Conservation (phyloP, 768 basidiomycete genomes). For the Cubamyces sp. region DNA sequence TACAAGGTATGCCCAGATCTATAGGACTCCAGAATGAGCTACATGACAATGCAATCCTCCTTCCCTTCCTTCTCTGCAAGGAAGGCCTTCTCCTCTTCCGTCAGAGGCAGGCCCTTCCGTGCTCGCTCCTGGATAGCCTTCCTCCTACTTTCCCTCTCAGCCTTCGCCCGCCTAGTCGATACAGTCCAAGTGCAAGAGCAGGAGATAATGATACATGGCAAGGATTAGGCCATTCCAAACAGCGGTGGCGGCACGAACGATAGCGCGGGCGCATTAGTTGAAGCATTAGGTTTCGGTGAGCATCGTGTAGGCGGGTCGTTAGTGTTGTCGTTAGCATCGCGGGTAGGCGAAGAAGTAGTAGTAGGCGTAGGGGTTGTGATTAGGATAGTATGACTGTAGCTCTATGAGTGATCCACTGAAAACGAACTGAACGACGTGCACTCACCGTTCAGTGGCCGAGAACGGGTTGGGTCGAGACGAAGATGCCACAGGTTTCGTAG, state of each 20-base stretch:
- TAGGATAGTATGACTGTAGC: conserved; percentile 47
- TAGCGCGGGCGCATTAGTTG: conserved; percentile 33
- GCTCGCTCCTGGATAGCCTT: conserved; percentile 75
- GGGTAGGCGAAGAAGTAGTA: conserved; percentile 1
- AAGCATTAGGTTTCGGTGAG: conserved; percentile 39
- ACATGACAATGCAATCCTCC: conserved; percentile 50
- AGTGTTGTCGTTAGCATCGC: conserved; percentile 21
- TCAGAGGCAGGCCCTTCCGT: conserved; percentile 74
- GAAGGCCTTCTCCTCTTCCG: conserved; percentile 64
- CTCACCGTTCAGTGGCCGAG: conserved; percentile 68
- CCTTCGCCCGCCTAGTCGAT: conserved; percentile 66
- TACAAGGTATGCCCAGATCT: not conserved
- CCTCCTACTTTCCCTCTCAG: conserved; percentile 70
- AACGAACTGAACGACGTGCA: conserved; percentile 27
- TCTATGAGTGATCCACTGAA: conserved; percentile 60
- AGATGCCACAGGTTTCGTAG: conserved; percentile 25
- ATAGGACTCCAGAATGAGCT: not conserved
- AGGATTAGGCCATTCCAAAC: conserved; percentile 64
- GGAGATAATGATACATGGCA: conserved; percentile 18
- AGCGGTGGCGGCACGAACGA: conserved; percentile 71
- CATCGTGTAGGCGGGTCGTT: conserved; percentile 30
- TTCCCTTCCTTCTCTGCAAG: conserved; percentile 56
- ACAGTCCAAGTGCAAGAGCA: conserved; percentile 21
- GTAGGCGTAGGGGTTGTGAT: conserved; percentile 31
- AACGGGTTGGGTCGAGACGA: conserved; percentile 41